Evolutionary conservation across 768 basidiomycete genomes (phyloP), one percentile per base, ranked within the genome.

Genomic region (Piloderma croceum): DNA sequence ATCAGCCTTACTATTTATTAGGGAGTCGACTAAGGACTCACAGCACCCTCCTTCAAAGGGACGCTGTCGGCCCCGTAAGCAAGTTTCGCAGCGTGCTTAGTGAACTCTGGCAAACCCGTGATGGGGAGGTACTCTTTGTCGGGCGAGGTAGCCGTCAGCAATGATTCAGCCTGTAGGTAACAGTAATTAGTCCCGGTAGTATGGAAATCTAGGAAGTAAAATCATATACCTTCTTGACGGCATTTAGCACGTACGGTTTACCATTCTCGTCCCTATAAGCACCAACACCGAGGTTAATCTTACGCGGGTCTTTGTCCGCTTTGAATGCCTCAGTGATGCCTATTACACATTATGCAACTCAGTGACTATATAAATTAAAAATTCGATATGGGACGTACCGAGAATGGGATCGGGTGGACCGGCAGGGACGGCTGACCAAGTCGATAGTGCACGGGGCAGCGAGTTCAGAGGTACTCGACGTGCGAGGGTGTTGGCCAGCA

Each of bases 101-200:
- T 91, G 68, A 96, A 94, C 38, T 81, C 77, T 5, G 81, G 67
- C 37, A 90, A 79, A 54, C 96, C 96, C 41, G 87, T 90, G 60
- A 99, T 99, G 44, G 91, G 88, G 31, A 97, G 78, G 63, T 97
- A 98, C 62, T 98, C 94, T 67, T 98, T 94, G 77, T 93, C 90
- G 27, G 74, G 71, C 42, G 76, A 73, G 43, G 77, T 71, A 34
- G 75, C 64, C 33, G 71, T 68, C 36, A 97, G 58, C 43, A 79
- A 60, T 47, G 83, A 77, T 62, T 94, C 90, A 12, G 90, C 90
- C 86, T 89, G 46, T 24, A 38, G 19, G 38, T 36, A 20, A 31
- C 46, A 38, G 49, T 35, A 50, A 32, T 13, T 43, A 48, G 34
- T 44, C 13, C 7, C 15, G 18, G 20, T 17, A 24, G 41, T 24